Conservation (phyloP, 78 protist species). For the Dictyostelium firmibasis region DNA sequence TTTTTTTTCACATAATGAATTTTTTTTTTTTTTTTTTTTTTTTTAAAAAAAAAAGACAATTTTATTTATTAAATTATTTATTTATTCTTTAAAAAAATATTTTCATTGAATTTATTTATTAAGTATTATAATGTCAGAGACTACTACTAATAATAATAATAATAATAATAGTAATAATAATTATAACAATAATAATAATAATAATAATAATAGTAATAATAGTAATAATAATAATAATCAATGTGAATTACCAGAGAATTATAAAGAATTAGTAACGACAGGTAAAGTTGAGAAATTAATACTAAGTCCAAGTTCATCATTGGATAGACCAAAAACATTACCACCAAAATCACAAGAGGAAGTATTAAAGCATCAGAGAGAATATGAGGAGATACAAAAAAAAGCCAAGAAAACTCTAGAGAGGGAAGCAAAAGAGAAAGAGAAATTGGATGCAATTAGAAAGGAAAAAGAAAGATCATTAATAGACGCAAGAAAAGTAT, state of each 20-base stretch:
- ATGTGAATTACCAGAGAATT: not conserved
- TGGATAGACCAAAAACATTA: constrained; percentile 67
- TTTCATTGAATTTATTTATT: too few species aligned
- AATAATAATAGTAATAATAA: not conserved
- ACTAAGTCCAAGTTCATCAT: constrained; percentile 3
- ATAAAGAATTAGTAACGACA: constrained; percentile 16
- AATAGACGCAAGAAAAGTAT: constrained; percentile 69
- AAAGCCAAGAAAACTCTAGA: constrained; percentile 68
- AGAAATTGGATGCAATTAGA: constrained; percentile 33
- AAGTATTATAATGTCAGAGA: too few species aligned
- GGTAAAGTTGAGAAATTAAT: constrained; percentile 65
- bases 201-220: not conserved
- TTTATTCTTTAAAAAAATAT: too few species aligned
- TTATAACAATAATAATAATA: not conserved
- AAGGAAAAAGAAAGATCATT: constrained; percentile 63
- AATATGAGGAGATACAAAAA: constrained; percentile 72
- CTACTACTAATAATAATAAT: too few species aligned
- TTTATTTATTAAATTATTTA: too few species aligned
- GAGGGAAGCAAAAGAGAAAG: constrained; percentile 75
- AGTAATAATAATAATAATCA: not conserved
- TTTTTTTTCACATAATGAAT: too few species aligned
- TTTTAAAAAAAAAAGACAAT: too few species aligned
- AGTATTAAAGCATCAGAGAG: constrained; percentile 74
- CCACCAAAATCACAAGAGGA: constrained; percentile 82
- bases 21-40: too few species aligned